Evolutionary conservation across 2,329 filamentous ascomycete species (phyloP), one percentile per base, ranked within the genome.

Genomic region (Zelopaecilomyces penicillatus): DNA sequence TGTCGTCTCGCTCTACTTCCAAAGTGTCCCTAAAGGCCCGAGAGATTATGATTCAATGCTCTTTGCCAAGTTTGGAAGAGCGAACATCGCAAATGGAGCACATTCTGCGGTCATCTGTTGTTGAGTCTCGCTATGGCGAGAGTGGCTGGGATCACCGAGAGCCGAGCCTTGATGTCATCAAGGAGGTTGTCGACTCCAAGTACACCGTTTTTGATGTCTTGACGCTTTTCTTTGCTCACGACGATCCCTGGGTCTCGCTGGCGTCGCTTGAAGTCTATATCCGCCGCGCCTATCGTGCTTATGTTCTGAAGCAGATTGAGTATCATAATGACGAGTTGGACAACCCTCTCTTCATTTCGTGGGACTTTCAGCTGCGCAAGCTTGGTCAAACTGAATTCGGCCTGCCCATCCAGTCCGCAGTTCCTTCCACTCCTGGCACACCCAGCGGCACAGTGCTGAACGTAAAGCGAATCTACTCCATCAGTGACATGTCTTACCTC

Each of bases 191-290:
- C 42, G 93, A 98, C 67, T 97, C 93, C 44, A 95, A 95, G 71
- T 97, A 94, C 73, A 97, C 91, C 36, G 93, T 98, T 52, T 95
- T 96, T 56, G 93, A 98, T 61, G 93, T 98, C 12, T 69, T 98
- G 53, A 86, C 91, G 6, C 82, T 88, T 46, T 98, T 98, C 80
- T 98, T 98, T 62, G 86, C 83, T 31, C 89, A 98, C 67, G 80
- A 87, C 36, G 93, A 98, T 60, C 83, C 88, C 9, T 97, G 89
- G 87, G 91, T 98, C 30, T 87, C 87, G 6, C 73, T 96, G 50
- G 93, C 93, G 47, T 88, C 93, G 39, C 78, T 98, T 4, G 93
- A 98, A 64, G 90, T 97, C 40, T 98, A 98, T 65, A 83, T 95
- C 51, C 90, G 93, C 57, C 87, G 93, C 51, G 90, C 93, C 10